These are phyloP conservation scores for Calonectria pseudoturangicola DNA, from an alignment of 2,329 filamentous ascomycete genomes.

Conservation along the genomic window DNA sequence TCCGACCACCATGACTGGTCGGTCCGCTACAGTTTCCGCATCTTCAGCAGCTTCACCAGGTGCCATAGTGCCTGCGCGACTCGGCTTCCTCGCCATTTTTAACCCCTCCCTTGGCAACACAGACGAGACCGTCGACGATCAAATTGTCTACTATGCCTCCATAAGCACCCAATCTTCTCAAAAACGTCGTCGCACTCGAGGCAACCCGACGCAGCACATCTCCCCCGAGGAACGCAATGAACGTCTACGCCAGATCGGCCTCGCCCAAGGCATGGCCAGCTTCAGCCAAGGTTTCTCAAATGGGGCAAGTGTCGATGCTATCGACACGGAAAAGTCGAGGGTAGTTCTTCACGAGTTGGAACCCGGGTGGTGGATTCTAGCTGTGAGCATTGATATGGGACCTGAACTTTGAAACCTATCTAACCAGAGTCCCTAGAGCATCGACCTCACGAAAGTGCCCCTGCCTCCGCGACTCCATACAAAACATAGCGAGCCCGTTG, in stretches of 20 bases:
- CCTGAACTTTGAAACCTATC: neutral
- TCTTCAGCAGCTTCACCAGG: slow-evolving; percentile 45
- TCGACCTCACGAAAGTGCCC: slow-evolving; percentile 85
- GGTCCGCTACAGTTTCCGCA: slow-evolving; percentile 39
- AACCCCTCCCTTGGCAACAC: slow-evolving; percentile 85
- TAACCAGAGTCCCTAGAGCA: slow-evolving; percentile 59
- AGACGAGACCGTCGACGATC: slow-evolving; percentile 78
- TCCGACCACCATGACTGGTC: slow-evolving; percentile 45
- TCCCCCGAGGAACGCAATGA: slow-evolving; percentile 85
- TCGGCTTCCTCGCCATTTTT: slow-evolving; percentile 95
- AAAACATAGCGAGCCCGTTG: slow-evolving; percentile 62
- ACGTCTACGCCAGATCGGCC: slow-evolving; percentile 91
- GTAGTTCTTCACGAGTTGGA: slow-evolving; percentile 92
- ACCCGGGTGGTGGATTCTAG: slow-evolving; percentile 94
- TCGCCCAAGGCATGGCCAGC: slow-evolving; percentile 96
- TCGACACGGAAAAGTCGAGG: slow-evolving; percentile 93
- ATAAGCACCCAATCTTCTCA: slow-evolving; percentile 65
- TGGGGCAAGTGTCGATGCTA: slow-evolving; percentile 84
- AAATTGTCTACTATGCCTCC: slow-evolving; percentile 96
- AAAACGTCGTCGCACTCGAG: slow-evolving; percentile 64
- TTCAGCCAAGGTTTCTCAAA: slow-evolving; percentile 93
- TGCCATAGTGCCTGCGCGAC: slow-evolving; percentile 79
- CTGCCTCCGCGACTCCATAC: slow-evolving; percentile 74
- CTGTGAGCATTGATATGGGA: slow-evolving; percentile 72
- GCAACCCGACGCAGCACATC: slow-evolving; percentile 65